Base-by-base conservation (phyloP, 371 early-diverging fungal genomes). In the Vairimorpha necatrix region DNA sequence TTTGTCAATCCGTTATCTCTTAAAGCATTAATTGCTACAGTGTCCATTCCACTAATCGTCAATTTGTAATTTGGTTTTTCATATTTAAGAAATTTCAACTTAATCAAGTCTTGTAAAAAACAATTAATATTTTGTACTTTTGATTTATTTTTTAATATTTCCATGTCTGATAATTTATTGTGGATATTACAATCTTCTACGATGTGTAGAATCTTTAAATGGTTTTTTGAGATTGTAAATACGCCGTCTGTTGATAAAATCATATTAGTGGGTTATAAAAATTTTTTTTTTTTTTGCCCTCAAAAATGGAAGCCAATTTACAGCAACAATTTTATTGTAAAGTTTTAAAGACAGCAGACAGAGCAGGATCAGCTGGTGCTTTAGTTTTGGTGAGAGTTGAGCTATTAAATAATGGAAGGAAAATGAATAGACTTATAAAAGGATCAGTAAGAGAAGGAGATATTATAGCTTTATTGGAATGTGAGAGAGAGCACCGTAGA, bases 11-110 rank as follows among this genome's bases (percentile, higher is more conserved):
- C 88, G 6, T 91, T 91, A 68, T 91, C 90, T 67, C 88, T 88
- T 77, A 99, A 88, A 0, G 94, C 90, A 83, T 93, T 91, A 48
- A 99, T 87, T 0, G 99, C 98, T 60, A 99, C 87, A 84, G 95
- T 95, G 84, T 99, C 99, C 85, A 94, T 95, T 16, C 99, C 99
- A 75, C 94, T 94, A 85, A 95, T 95, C 7, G 96, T 93, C 68
- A 99, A 87, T 42, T 94, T 89, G 85, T 96, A 98, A 16, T 95
- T 95, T 47, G 58, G 63, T 58, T 81, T 67, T 0, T 54, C 69
- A 50, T 76, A 71, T 28, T 68, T 71, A 20, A 82, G 16, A 66
- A 84, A 82, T 34, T 78, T 80, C 20, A 73, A 72, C 58, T 77
- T 78, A 18, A 76, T 46, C 18, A 84, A 69, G 69, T 84, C 84